These are phyloP conservation scores for Aspergillus floridensis DNA, from an alignment of 2,329 filamentous ascomycete genomes.

Conservation along the genomic window DNA sequence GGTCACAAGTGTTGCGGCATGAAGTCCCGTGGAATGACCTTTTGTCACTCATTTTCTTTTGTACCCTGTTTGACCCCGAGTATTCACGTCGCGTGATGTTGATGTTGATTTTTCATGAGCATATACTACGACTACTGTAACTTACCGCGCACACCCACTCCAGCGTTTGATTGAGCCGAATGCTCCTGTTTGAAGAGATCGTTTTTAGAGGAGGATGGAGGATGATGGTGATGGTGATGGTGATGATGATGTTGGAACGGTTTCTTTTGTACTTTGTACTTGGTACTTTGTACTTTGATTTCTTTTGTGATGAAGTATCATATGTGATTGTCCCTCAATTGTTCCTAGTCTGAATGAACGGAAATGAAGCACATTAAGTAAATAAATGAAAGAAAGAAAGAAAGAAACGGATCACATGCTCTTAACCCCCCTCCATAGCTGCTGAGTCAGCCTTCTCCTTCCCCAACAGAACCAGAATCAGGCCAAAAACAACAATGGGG, in stretches of 20 bases:
- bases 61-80: background rate
- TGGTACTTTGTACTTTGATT: conserved; percentile 24
- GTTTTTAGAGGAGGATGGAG: background rate
- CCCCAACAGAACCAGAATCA: background rate
- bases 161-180: background rate
- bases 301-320: conserved; percentile 1
- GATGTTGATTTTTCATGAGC: background rate
- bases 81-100: background rate
- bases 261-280: conserved; percentile 23
- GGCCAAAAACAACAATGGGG: background rate
- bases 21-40: conserved; percentile 3
- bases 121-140: background rate
- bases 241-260: background rate
- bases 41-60: background rate
- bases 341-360: no score
- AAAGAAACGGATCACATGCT: background rate
- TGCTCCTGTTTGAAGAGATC: background rate
- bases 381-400: background rate
- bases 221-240: no score
- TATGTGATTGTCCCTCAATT: background rate
- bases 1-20: conserved; percentile 23
- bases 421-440: background rate
- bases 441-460: background rate
- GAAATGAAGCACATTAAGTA: no score
- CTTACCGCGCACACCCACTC: background rate